Evolutionary conservation across 2,329 filamentous ascomycete genomes (phyloP).

Genomic region (Plectosphaerella plurivora): DNA sequence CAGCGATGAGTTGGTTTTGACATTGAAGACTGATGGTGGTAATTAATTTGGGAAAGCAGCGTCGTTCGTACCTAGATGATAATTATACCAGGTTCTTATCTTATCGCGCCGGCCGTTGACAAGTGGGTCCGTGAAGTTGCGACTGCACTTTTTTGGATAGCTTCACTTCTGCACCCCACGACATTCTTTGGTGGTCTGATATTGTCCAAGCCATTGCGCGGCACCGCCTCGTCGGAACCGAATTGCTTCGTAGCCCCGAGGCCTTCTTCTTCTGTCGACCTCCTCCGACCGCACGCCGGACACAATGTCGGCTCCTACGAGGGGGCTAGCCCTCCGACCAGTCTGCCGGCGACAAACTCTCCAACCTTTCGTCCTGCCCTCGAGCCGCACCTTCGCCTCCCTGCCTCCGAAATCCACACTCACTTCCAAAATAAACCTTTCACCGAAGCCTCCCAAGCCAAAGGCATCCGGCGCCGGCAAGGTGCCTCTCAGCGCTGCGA

Average conservation of each 20-base stretch:
- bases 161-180: slow-evolving; percentile 5
- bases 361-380: slow-evolving; percentile 1
- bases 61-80: too few relatives aligned
- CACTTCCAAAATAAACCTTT: background rate
- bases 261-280: background rate
- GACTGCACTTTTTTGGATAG: slow-evolving; percentile 13
- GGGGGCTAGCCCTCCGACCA: slow-evolving; percentile 6
- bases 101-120: background rate
- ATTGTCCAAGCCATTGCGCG: background rate
- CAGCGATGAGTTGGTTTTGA: background rate
- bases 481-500: background rate
- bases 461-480: background rate
- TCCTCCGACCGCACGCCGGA: background rate
- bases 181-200: background rate
- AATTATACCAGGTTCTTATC: background rate
- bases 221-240: background rate
- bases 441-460: background rate
- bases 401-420: slow-evolving; percentile 2
- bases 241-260: background rate
- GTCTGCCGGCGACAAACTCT: slow-evolving; percentile 3
- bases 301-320: slow-evolving; percentile 7
- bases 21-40: background rate
- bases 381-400: slow-evolving; percentile 6
- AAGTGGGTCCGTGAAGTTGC: slow-evolving; percentile 1
- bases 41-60: too few relatives aligned